Conservation (phyloP, 2,329 filamentous ascomycete genomes). For the Pseudopithomyces maydicus region DNA sequence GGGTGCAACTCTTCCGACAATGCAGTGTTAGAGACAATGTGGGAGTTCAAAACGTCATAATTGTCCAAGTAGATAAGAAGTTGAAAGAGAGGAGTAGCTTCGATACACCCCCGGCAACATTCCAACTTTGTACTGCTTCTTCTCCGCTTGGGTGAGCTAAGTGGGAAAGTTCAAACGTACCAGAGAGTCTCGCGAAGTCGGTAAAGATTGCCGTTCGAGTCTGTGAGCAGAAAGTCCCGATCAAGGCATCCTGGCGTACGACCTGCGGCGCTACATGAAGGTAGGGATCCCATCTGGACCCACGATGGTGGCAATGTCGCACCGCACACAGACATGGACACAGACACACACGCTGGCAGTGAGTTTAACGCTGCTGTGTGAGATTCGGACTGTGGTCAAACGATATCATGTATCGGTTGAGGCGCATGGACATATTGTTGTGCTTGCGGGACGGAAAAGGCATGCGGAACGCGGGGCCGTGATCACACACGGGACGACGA, state of each 20-base stretch:
- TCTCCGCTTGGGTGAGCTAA: not conserved
- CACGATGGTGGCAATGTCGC: slow-evolving; percentile 7
- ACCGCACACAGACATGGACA: slow-evolving; percentile 11
- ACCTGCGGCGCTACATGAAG: slow-evolving; percentile 12
- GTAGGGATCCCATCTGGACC: slow-evolving; percentile 1
- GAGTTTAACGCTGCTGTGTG: no score
- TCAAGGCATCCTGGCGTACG: slow-evolving; percentile 8
- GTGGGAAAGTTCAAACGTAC: not conserved
- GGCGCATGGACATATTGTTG: no score
- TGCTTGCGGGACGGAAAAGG: no score
- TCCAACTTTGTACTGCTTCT: not conserved
- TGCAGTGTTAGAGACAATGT: not conserved
- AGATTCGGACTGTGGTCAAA: no score
- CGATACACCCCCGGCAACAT: not conserved
- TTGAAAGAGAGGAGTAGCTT: no score
- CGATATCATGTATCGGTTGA: no score
- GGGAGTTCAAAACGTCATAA: not conserved
- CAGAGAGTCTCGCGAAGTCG: not conserved
- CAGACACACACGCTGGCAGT: no score
- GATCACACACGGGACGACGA: no score
- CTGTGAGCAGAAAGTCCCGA: slow-evolving; percentile 6
- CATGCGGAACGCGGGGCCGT: no score
- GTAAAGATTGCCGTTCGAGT: slow-evolving; percentile 2
- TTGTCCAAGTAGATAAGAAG: no score
- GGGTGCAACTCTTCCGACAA: not conserved